Evolutionary conservation across 2,329 filamentous ascomycete genomes (phyloP), one percentile per base, ranked within the genome.

Genomic region (Cyphellophora europaea): DNA sequence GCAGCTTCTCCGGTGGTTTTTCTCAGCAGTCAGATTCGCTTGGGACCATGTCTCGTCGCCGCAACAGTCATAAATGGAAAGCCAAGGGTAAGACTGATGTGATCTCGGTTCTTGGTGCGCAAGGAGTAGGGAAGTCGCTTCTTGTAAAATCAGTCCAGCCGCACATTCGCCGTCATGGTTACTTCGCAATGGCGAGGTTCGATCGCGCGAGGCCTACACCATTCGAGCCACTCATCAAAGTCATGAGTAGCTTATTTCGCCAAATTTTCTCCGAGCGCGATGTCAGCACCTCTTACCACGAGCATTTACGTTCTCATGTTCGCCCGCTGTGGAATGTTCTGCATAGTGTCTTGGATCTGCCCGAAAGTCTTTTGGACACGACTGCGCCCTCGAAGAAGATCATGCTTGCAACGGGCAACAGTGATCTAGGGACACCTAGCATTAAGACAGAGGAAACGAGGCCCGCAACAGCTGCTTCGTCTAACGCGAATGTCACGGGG

Each of bases 261-360:
- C 75, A 79, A 42, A 77, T 79, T 5, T 79, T 79, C 48, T 77
- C 73, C 1, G 75, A 79, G 49, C 67, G 70, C 21, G 73, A 79
- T 52, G 69, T 79, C 11, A 66, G 60, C 6, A 75, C 73, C 1
- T 66, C 72, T 1, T 79, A 78, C 40, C 75, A 79, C 47, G 66
- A 74, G 39, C 69, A 65, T 41, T 57, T 79, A 10, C 61, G 75
- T 13, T 58, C 59, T 11, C 69, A 69, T 29, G 59, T 79, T 4
- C 64, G 65, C 30, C 71, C 72, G 6, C 66, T 75, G 41, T 79
- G 75, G 75, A 53, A 61, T 17, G 61, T 69, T 5, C 56, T 79
- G 17, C 69, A 74, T 44, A 59, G 57, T 16, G 71, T 74, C 33
- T 54, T 79, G n/a, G 72, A 74, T 38, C 60, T 79, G 2, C 75